Conservation (phyloP, 441 rosid species). For the Gossypium schwendimanii region DNA sequence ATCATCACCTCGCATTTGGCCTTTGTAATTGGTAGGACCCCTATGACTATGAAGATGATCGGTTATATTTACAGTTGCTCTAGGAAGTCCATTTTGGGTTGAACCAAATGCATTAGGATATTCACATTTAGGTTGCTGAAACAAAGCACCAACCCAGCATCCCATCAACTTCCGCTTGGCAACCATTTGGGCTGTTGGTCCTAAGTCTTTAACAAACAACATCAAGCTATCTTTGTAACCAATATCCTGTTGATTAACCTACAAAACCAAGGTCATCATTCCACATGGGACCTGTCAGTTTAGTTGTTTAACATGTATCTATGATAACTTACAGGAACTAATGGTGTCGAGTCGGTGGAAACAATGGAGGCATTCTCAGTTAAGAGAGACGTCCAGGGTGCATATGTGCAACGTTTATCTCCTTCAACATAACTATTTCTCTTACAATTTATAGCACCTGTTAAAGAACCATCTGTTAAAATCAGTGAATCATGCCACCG, state of each 20-base stretch:
- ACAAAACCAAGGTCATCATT: neutral
- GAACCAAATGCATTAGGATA: slow-evolving; percentile 10
- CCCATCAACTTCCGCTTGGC: slow-evolving; percentile 33
- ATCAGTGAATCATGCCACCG: neutral
- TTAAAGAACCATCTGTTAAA: slow-evolving; percentile 15
- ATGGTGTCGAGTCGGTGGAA: slow-evolving; percentile 19
- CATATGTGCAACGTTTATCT: slow-evolving; percentile 37
- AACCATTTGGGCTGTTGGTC: slow-evolving; percentile 41
- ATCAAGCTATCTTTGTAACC: slow-evolving; percentile 37
- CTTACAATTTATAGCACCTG: slow-evolving; percentile 28
- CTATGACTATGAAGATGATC: neutral
- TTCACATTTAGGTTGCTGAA: slow-evolving; percentile 10
- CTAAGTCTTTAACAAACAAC: slow-evolving; percentile 44
- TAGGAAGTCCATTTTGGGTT: neutral
- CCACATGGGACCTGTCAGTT: neutral
- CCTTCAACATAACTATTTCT: slow-evolving; percentile 19
- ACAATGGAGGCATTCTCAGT: slow-evolving; percentile 19
- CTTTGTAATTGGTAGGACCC: neutral
- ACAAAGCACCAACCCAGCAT: slow-evolving; percentile 11
- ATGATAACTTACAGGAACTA: slow-evolving; percentile 31
- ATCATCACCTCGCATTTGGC: neutral
- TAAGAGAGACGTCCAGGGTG: slow-evolving; percentile 21
- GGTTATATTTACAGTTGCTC: neutral
- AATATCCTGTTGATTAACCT: slow-evolving; percentile 31
- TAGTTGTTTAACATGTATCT: neutral